A percentile compares a stretch with the other conserved stretches of the same genome.
Conservation (phyloP, 208 protist genomes). For the Naegleria fowleri region DNA sequence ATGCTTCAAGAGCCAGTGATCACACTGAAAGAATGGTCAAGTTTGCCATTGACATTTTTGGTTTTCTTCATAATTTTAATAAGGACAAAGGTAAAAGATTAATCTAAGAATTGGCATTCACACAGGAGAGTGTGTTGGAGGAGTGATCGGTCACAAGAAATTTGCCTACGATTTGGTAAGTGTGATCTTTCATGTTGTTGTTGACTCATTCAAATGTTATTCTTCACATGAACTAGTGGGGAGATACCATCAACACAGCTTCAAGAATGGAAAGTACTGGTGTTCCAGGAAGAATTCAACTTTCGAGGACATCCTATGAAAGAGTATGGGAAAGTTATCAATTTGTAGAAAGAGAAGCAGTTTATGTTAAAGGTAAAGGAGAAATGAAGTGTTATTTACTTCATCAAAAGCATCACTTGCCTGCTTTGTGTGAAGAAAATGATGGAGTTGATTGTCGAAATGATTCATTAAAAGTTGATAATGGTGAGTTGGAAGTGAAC, state of each 20-base stretch:
- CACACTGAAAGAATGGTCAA: neutral
- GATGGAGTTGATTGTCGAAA: no score
- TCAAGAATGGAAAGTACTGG: slow-evolving; percentile 12
- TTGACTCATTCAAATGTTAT: neutral
- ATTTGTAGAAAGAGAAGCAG: neutral
- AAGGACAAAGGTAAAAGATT: neutral
- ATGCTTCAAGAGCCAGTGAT: neutral
- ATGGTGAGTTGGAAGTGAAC: no score
- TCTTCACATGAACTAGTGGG: neutral
- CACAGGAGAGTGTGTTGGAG: neutral
- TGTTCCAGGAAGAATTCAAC: slow-evolving; percentile 3
- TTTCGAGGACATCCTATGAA: neutral
- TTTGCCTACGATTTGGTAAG: slow-evolving; percentile 1
- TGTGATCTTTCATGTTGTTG: neutral
- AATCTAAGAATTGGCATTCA: slow-evolving; percentile 16
- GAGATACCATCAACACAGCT: neutral
- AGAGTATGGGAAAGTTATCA: neutral
- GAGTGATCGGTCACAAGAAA: slow-evolving; percentile 25
- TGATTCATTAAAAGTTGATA: no score
- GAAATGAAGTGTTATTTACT: neutral
- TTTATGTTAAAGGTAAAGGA: neutral
- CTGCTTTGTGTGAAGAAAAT: no score
- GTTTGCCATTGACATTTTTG: neutral
- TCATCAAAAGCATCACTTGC: no score
- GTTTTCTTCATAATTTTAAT: neutral